Evolutionary conservation across 108 stramenopile species (phyloP), one percentile per base, ranked within the genome.

Genomic region (Pseudonitzschia multiseries): DNA sequence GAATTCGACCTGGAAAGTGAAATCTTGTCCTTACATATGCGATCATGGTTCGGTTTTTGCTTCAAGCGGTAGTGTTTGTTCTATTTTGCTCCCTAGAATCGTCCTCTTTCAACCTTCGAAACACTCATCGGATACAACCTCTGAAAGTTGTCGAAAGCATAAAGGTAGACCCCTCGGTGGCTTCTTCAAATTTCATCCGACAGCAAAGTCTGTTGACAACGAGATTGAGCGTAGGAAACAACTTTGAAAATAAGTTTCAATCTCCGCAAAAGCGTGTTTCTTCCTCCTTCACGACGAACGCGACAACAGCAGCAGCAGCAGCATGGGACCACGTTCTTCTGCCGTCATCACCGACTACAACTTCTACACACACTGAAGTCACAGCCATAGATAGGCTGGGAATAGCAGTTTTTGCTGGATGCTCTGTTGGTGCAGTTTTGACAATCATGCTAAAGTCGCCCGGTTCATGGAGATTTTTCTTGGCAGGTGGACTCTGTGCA

Each of bases 401-500:
- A 20, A 40, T 81, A 51, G 67, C 72, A 17, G 41, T 21, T 20
- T 48, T 71, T 10, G 26, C 32, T n/a, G 50, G 46, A 4, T 32
- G 32, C n/a, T 65, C 51, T 28, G 48, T 52, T 13, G 13, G 53
- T 18, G 52, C 72, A 21, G 28, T 79, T 31, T 62, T 51, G 31
- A 14, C 29, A 31, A 33, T 79, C 4, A 15, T 78, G 8, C 26
- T 59, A 13, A 43, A 63, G 33, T 66, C 83, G 12, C 62, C 81
- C 43, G 86, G 86, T 24, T 78, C 76, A 20, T 86, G 85, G 85
- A 73, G 93, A 46, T 93, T 79, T 73, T 93, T 88, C 80, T 50
- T 87, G 24, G 89, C 94, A 4, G 91, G 91, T 32, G 91, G 90
- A 28, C 67, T 87, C 29, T 92, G 89, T 66, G 92, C 94, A 15